Evolutionary conservation across 176 grass and related monocot genomes (phyloP).

Genomic region (Zea luxurians): DNA sequence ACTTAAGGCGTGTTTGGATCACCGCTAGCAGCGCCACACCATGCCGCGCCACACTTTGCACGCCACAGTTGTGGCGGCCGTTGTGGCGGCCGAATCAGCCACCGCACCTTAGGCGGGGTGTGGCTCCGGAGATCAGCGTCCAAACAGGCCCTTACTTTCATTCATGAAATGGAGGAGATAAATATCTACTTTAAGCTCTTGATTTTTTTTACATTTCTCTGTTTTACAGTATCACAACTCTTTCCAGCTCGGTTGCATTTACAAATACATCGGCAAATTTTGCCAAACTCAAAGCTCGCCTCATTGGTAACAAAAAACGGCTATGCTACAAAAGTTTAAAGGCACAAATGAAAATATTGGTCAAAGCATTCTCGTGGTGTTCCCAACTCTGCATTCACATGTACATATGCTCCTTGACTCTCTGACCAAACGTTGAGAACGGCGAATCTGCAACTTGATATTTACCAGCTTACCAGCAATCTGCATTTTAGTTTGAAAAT

Average conservation of each 20-base stretch:
- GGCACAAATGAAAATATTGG: neutral
- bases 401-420: constrained; percentile 72
- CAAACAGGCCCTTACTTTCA: too few species aligned
- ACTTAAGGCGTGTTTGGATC: too few species aligned
- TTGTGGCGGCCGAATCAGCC: too few species aligned
- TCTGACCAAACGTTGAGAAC: constrained; percentile 62
- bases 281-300: neutral
- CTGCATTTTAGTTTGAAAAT: constrained; percentile 45
- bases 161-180: too few species aligned
- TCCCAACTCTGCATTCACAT: constrained; percentile 66
- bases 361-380: constrained; percentile 50
- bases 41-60: too few species aligned
- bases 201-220: too few species aligned
- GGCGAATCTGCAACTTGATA: constrained; percentile 78
- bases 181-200: too few species aligned
- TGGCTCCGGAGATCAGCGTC: too few species aligned
- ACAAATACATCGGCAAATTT: neutral
- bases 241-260: constrained; percentile 1
- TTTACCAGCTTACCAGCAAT: constrained; percentile 84
- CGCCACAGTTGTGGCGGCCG: too few species aligned
- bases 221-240: neutral
- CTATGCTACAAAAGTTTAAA: neutral
- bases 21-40: too few species aligned
- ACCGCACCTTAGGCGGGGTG: too few species aligned
- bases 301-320: neutral